These are phyloP conservation scores for Eimeria acervulina DNA, from an alignment of 169 alveolate genomes.

Conservation along the genomic window DNA sequence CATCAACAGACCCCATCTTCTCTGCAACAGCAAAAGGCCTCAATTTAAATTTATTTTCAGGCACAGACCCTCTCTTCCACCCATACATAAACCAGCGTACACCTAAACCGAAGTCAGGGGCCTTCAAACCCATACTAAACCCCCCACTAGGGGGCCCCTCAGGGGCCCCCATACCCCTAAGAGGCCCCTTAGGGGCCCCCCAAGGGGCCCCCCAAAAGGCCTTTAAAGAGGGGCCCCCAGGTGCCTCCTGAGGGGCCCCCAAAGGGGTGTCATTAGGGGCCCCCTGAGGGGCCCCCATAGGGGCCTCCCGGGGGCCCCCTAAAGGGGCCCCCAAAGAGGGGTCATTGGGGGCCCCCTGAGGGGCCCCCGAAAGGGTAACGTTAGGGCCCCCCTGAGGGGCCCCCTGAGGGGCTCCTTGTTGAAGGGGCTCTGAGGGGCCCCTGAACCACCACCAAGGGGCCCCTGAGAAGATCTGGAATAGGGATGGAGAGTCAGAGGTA, in stretches of 20 bases:
- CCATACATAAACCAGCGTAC: conserved; percentile 19
- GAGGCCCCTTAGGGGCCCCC: too few relatives aligned
- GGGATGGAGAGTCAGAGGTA: not conserved
- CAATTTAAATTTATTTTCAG: not conserved
- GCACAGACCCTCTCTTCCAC: conserved; percentile 3
- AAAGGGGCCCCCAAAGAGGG: not conserved
- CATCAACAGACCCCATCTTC: not conserved
- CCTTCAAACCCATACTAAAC: not conserved
- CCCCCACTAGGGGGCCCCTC: not conserved
- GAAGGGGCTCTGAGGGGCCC: not conserved
- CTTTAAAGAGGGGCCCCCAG: not conserved
- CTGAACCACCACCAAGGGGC: not conserved
- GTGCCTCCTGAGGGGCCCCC: not conserved
- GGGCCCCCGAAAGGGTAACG: conserved; percentile 22
- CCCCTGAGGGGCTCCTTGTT: too few relatives aligned
- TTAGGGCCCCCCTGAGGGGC: not conserved
- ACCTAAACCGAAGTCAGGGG: conserved; percentile 13
- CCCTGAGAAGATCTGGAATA: not conserved
- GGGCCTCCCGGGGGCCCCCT: not conserved
- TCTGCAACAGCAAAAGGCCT: conserved; percentile 34
- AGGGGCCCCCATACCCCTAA: not conserved
- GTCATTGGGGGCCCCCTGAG: not conserved
- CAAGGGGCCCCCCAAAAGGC: not conserved
- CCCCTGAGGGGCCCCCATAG: not conserved
- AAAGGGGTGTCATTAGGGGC: too few relatives aligned